Evolutionary conservation across 495 filamentous ascomycete species (phyloP).

Genomic region (Penicillium riverlandense): DNA sequence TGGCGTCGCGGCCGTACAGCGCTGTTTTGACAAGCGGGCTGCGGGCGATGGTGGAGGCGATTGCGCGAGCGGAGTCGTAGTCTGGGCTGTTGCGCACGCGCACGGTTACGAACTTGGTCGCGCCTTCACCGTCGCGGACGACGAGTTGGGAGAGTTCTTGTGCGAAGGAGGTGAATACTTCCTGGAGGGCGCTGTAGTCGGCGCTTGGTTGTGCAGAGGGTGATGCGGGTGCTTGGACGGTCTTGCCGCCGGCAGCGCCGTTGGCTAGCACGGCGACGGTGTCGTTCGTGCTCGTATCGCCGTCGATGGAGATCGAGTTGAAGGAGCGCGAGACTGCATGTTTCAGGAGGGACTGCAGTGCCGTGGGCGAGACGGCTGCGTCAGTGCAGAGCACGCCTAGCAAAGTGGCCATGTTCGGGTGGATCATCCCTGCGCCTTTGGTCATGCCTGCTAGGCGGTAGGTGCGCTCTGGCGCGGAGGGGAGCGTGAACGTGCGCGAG

Average conservation of each 20-base stretch:
- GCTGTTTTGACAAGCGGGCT: constrained; percentile 96
- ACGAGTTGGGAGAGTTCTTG: constrained; percentile 84
- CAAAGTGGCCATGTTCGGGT: constrained; percentile 97
- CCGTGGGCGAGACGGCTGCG: constrained; percentile 64
- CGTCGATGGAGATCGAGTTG: constrained; percentile 96
- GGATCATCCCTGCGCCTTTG: constrained; percentile 99
- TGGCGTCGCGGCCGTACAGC: constrained; percentile 92
- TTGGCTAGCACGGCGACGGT: constrained; percentile 92
- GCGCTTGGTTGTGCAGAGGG: constrained; percentile 39
- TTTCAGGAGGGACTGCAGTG: constrained; percentile 63
- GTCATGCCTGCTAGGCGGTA: constrained; percentile 93
- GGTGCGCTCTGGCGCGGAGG: constrained; percentile 61
- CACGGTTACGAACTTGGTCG: constrained; percentile 96
- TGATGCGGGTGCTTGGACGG: constrained; percentile 37
- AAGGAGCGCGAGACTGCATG: constrained; percentile 78
- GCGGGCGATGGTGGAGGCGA: constrained; percentile 85
- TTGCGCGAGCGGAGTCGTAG: constrained; percentile 55
- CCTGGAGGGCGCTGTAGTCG: constrained; percentile 59
- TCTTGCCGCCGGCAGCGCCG: constrained; percentile 73
- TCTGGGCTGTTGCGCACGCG: constrained; percentile 67
- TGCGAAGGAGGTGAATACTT: constrained; percentile 67
- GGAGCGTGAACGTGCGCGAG: constrained; percentile 76
- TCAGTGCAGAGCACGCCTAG: constrained; percentile 93
- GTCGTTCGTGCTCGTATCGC: constrained; percentile 95
- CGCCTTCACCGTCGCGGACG: constrained; percentile 93